Evolutionary conservation across 768 basidiomycete species (phyloP), one percentile per base, ranked within the genome.

Genomic region (Termitomyces sp.): DNA sequence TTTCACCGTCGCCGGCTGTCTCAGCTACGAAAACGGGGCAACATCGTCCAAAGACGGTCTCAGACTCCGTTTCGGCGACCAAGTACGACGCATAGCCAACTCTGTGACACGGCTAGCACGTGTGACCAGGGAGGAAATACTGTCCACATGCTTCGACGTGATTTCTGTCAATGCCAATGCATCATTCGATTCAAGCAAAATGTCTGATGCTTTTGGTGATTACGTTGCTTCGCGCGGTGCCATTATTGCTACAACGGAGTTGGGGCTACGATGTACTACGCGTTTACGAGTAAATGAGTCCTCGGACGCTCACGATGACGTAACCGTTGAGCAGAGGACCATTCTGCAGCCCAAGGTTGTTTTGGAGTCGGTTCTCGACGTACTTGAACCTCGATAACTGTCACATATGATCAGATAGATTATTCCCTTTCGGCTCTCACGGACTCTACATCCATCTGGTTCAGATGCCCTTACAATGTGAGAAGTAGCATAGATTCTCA

Each of bases 71-170:
- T 86, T 84, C 58, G 76, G 77, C 26, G 71, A 82, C 33, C 86
- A 87, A 64, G 78, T 90, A 9, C 79, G 78, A 21, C 79, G 86
- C 17, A 84, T 91, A 43, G 82, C 87, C 11, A 80, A 78, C 52
- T 76, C 85, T 0, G 85, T 84, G 21, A 80, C 80, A 65, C 77
- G 77, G 57, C 72, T 91, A 31, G 85, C 86, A 11, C 78, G 75
- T 49, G 81, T 88, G 41, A 78, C 81, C 37, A 74, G 81, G 49
- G 87, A 91, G 63, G 88, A 89, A 58, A 88, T 89, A 63, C 80
- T 91, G 74, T 87, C 85, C 2, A 86, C 88, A 2, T 83, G 78
- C 56, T 91, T 91, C 63, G 86, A 91, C 62, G 78, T 90, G 37
- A 68, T 86, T 41, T 77, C 82, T 19, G 79, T 83, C 1, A 83